These are phyloP conservation scores for Wickerhamomyces bovis DNA, from an alignment of 805 yeast species.

Conservation along the genomic window DNA sequence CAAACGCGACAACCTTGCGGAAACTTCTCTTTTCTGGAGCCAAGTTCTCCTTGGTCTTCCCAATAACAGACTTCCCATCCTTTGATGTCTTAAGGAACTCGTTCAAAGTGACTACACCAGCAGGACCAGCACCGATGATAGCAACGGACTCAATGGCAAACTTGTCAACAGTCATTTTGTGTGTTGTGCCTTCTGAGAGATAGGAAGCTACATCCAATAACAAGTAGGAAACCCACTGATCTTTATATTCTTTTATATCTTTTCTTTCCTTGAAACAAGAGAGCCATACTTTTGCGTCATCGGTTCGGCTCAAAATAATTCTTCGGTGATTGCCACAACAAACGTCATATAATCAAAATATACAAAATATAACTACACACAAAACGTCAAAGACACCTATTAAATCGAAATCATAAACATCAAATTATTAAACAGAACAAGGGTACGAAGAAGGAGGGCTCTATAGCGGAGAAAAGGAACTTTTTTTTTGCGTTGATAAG, in stretches of 20 bases:
- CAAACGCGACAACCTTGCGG: conserved; percentile 33
- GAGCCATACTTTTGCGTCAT: not conserved
- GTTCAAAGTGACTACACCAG: conserved; percentile 29
- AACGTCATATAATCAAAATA: no score
- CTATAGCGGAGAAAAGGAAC: not conserved
- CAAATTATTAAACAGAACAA: no score
- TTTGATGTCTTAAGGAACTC: conserved; percentile 26
- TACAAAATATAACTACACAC: no score
- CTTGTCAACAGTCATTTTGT: conserved; percentile 1
- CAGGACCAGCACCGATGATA: conserved; percentile 33
- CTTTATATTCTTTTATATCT: no score
- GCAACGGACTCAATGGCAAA: conserved; percentile 25
- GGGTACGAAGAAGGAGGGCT: not conserved
- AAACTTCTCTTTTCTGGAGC: conserved; percentile 21
- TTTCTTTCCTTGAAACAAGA: not conserved
- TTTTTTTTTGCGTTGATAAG: no score
- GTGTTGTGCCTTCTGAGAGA: no score
- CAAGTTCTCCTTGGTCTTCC: not conserved
- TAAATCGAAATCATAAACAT: no score
- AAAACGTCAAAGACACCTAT: no score
- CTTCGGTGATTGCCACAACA: no score
- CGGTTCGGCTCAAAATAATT: not conserved
- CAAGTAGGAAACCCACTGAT: no score
- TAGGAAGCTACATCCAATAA: no score
- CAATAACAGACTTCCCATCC: conserved; percentile 25